These are phyloP conservation scores for Pleurotus tuoliensis DNA, from an alignment of 768 basidiomycete species.

Conservation along the genomic window DNA sequence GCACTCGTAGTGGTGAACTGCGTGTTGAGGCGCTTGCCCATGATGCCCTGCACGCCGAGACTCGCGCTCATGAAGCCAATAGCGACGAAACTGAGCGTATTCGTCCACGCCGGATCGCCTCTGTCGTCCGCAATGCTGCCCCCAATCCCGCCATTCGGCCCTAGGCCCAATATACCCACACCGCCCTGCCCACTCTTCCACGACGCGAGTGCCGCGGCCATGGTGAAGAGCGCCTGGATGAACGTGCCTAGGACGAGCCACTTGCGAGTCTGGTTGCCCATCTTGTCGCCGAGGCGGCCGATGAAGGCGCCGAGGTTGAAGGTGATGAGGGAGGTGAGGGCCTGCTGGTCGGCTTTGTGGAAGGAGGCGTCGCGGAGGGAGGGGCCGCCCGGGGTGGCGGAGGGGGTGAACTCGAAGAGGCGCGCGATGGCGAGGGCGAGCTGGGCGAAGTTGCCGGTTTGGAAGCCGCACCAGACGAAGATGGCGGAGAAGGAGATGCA, in stretches of 20 bases:
- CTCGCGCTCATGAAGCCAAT: slow-evolving; percentile 79
- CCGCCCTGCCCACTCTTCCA: slow-evolving; percentile 60
- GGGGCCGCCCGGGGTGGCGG: slow-evolving; percentile 26
- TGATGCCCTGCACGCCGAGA: slow-evolving; percentile 83
- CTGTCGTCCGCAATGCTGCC: slow-evolving; percentile 46
- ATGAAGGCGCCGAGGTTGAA: slow-evolving; percentile 77
- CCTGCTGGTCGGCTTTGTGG: slow-evolving; percentile 81
- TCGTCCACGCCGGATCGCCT: slow-evolving; percentile 68
- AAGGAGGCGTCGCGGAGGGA: slow-evolving; percentile 55
- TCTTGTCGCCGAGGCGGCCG: slow-evolving; percentile 79
- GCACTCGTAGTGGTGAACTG: slow-evolving; percentile 76
- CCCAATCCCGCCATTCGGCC: no score
- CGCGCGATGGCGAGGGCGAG: slow-evolving; percentile 78
- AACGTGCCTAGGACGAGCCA: slow-evolving; percentile 76
- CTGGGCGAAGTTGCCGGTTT: slow-evolving; percentile 76
- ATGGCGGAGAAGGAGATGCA: slow-evolving; percentile 73
- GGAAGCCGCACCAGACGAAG: slow-evolving; percentile 84
- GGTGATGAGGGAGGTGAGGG: slow-evolving; percentile 71
- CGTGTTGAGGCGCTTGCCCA: slow-evolving; percentile 76
- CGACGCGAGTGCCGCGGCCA: slow-evolving; percentile 64
- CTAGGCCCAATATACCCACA: no score
- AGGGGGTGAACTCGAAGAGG: slow-evolving; percentile 54
- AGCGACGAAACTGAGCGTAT: slow-evolving; percentile 59
- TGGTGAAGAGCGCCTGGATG: slow-evolving; percentile 72
- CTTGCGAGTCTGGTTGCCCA: slow-evolving; percentile 66